Base-by-base conservation (phyloP, 768 basidiomycete genomes). In the Phylloporus sp. region DNA sequence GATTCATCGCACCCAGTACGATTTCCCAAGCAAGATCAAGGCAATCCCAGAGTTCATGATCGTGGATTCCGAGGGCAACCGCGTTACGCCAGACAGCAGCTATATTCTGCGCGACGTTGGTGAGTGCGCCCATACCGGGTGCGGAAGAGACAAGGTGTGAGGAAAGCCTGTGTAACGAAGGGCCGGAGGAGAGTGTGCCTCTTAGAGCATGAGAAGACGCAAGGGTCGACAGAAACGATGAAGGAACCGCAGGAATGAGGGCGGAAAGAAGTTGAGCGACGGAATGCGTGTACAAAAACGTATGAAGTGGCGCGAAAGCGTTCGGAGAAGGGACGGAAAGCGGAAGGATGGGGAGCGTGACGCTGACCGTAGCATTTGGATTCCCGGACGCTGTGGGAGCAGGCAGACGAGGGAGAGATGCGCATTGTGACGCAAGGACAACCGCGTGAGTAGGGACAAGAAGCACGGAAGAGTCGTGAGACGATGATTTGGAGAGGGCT, bases 11-110 rank as follows among this genome's bases (percentile, higher is more conserved):
- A 8, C 74, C 76, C n/a, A 86, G 69, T 13, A 88, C 67, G 34
- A 85, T 73, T 60, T 81, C 77, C 85, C 87, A 91, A 38, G 82
- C 78, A 36, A 78, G 64, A 53, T 88, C 84, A 53, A 91, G 76
- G 18, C 76, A 75, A 22, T 76, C 74, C 87, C 87, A 91, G 39
- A 91, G 69, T 20, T 72, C 72, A 29, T 79, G 76, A 57, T 89
- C 84, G 46, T 76, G 79, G 2, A 90, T 67, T 4, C 87, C 87
- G n/a, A 91, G 73, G 20, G 79, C 78, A 53, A 81, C 82, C 3
- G 77, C 79, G 61, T 91, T 90, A 52, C 79, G 74, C 86, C 87
- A 91, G 28, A 90, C 65, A 7, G 84, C 87, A 50, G 83, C 77
- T 32, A 88, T 76, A 31, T 63, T 69, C 46, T 72, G 66, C 6